Evolutionary conservation across 2,329 filamentous ascomycete species (phyloP).

Genomic region (Aspergillus piperis): DNA sequence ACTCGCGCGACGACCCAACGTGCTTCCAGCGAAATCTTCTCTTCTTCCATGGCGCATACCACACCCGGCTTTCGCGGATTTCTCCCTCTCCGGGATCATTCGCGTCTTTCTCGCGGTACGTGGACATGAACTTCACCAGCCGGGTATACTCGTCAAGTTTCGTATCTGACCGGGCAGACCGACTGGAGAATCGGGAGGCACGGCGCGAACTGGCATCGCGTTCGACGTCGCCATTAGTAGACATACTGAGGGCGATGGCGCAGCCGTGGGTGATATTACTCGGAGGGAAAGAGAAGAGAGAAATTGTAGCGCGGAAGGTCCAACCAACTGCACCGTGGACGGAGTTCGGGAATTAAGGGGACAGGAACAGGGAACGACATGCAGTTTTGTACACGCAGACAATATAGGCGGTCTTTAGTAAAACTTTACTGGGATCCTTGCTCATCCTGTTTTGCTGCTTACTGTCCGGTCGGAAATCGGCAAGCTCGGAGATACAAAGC

Average conservation of each 20-base stretch:
- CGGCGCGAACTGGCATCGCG: background rate
- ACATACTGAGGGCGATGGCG: background rate
- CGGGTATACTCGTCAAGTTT: background rate
- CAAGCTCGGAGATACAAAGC: background rate
- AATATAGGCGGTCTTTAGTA: background rate
- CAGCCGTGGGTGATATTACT: background rate
- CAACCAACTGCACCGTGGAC: background rate
- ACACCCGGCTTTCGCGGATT: background rate
- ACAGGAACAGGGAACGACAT: background rate
- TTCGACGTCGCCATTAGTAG: background rate
- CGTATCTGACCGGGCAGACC: background rate
- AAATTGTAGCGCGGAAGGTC: background rate
- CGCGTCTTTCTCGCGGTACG: conserved; percentile 1
- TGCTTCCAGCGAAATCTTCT: background rate
- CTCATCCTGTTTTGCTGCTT: background rate
- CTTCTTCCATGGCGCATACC: background rate
- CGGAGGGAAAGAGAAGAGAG: background rate
- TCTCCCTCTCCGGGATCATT: background rate
- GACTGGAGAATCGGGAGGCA: background rate
- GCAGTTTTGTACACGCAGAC: background rate
- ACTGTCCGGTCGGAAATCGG: background rate
- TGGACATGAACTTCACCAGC: background rate
- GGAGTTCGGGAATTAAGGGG: background rate
- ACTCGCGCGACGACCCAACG: background rate
- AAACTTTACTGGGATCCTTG: background rate